Base-by-base conservation (phyloP, 257 asterid genomes). In the Thymus quinquecostatus region DNA sequence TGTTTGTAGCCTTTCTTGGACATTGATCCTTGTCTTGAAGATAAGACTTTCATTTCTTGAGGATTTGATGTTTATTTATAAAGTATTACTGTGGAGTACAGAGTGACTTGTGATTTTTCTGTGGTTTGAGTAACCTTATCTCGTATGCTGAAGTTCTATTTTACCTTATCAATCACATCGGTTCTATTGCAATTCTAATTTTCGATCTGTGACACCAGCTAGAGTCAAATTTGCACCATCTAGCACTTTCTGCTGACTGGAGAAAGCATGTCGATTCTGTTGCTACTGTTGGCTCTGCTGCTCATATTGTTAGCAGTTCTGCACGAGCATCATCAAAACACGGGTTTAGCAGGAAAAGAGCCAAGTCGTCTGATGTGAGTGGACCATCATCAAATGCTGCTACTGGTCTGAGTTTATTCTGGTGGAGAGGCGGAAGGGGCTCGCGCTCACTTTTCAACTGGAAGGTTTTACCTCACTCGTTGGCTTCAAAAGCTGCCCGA, bases 341-440 rank as follows among this genome's bases (percentile, higher is more conserved):
- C 70, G 96, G 91, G 56, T 80, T 57, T 79, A 82, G 81, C 73
- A 84, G 83, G 84, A 95, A 80, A 77, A 86, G 83, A 70, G 79
- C 81, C 41, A 83, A 85, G 73, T 70, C 80, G 69, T 78, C 84
- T 45, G 91, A 82, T 68, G 82, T 49, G 64, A 34, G 71, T 8
- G 60, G 75, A 57, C 83, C 89, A 60, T 76, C 91, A 75, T 79
- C 92, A 43, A 90, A 80, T 79, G 81, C 88, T 72, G 87, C 83
- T 12, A 62, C 81, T 70, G 96, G 98, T 60, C 81, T 79, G 75
- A 79, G 89, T 80, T 83, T 83, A 72, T 91, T 89, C 79, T 95
- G 99, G 99, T 90, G 98, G 99, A 89, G 98, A 80, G 99, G 99
- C 70, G 95, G 97, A 69, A 84, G 85, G 78, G 85, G 84, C 71